Evolutionary conservation across 2,329 filamentous ascomycete species (phyloP), one percentile per base, ranked within the genome.

Genomic region (Cylindrodendrum hubeiense): DNA sequence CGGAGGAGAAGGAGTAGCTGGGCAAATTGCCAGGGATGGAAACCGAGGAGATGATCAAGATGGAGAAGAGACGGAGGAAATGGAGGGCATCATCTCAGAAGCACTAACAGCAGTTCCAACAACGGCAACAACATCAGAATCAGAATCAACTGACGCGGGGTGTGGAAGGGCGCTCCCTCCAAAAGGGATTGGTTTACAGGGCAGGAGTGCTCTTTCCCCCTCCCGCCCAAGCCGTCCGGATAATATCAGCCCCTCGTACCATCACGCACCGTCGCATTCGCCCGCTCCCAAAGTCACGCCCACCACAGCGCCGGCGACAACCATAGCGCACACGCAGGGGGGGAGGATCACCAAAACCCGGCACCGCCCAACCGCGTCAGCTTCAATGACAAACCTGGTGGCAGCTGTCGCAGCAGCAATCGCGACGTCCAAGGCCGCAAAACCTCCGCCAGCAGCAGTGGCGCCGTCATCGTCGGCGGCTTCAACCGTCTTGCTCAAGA

Each of bases 301-400:
- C 17, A 46, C 43, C 22, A 37, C 37, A 26, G 24, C 66, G 26
- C 22, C 47, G 50, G 33, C 52, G 34, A 65, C 54, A 66, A 58
- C 59, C 60, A 46, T 28, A 5, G 43, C 44, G 12, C 47, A 71
- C 41, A 73, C 68, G 15, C 73, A 75, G 46, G 63, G 66, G 7
- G 74, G 75, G 26, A 72, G 75, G 64, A 67, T 76, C 60, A 71
- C 67, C 51, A 76, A 76, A 62, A 47, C 65, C 30, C 65, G 70
- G 19, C 74, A 75, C 50, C 67, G 67, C 5, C 60, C 64, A 15
- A 69, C 69, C 47, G 68, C 68, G 17, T 64, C 70, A 26, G 67
- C 71, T 13, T 60, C 73, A 9, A 66, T 69, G 10, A 64, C 53
- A 26, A 54, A 44, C 3, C 57, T 60, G 51, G 58, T 54, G 17